A percentile compares a stretch with the other conserved stretches of the same genome.
Evolutionary conservation across 305 asterid species (phyloP).

Genomic region (Fraxinus velutina): DNA sequence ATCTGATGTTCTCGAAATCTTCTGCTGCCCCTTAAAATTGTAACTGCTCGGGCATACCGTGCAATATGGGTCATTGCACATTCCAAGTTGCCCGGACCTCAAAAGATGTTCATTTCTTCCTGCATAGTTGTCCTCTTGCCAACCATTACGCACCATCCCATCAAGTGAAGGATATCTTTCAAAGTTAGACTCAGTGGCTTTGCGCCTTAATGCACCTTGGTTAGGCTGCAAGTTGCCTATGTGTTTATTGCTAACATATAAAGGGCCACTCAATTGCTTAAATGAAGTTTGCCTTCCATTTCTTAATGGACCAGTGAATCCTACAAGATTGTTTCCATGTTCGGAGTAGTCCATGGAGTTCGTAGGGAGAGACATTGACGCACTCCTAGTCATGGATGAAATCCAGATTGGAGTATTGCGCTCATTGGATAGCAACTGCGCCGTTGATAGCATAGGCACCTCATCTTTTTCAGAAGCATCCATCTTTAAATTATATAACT

Average conservation of each 20-base stretch:
- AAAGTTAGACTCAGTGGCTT: conserved; percentile 13
- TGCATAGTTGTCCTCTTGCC: conserved; percentile 29
- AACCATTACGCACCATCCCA: conserved; percentile 12
- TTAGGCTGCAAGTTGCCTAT: conserved; percentile 26
- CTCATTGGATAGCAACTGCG: conserved; percentile 33
- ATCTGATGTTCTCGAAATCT: conserved; percentile 35
- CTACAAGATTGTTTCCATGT: conserved; percentile 24
- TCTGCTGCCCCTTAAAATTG: conserved; percentile 32
- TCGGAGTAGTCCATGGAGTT: conserved; percentile 32
- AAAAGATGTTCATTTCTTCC: conserved; percentile 46
- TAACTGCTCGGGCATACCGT: conserved; percentile 48
- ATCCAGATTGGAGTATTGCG: conserved; percentile 23
- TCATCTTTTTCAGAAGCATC: conserved; percentile 41
- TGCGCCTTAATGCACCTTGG: conserved; percentile 8
- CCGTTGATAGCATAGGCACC: conserved; percentile 44
- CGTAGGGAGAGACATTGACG: conserved; percentile 45
- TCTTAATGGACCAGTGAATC: conserved; percentile 39
- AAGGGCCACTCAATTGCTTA: conserved; percentile 31
- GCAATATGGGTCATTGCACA: conserved; percentile 60
- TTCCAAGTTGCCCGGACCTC: conserved; percentile 53
- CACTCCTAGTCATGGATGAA: conserved; percentile 40
- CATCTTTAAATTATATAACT: conserved; percentile 28
- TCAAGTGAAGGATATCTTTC: conserved; percentile 24
- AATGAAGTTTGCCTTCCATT: conserved; percentile 22
- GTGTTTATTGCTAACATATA: conserved; percentile 16